Conservation (phyloP, 805 yeast genomes). For the Metschnikowia bowlesiae region DNA sequence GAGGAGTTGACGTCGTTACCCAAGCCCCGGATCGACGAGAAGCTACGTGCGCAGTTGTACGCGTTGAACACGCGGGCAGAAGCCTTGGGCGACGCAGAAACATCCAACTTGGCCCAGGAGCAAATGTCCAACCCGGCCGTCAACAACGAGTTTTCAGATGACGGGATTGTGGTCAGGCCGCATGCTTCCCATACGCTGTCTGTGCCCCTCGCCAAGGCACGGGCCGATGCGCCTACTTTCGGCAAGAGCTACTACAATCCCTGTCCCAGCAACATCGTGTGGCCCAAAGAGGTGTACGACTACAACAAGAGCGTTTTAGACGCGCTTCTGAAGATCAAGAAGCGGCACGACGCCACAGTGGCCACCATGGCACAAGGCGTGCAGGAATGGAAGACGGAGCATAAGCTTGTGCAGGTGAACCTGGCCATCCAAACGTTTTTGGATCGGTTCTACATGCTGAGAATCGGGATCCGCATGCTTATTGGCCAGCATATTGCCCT, state of each 20-base stretch:
- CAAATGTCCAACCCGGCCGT: slow-evolving; percentile 34
- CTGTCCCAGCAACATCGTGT: slow-evolving; percentile 50
- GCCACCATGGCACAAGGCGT: slow-evolving; percentile 91
- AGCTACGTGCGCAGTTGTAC: slow-evolving; percentile 34
- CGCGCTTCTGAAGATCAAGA: slow-evolving; percentile 65
- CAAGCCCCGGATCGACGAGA: slow-evolving; percentile 48
- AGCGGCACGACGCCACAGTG: slow-evolving; percentile 88
- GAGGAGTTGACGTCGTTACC: slow-evolving; percentile 70
- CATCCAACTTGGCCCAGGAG: slow-evolving; percentile 26
- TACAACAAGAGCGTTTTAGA: slow-evolving; percentile 68
- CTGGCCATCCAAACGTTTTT: slow-evolving; percentile 73
- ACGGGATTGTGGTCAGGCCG: slow-evolving; percentile 42
- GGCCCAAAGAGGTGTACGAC: slow-evolving; percentile 71
- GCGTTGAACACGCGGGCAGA: slow-evolving; percentile 9
- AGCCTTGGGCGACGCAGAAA: slow-evolving; percentile 8
- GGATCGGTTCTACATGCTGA: slow-evolving; percentile 83
- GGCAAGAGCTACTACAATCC: slow-evolving; percentile 48
- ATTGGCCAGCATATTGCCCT: slow-evolving; percentile 93
- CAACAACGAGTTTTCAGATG: slow-evolving; percentile 44
- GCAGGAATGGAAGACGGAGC: slow-evolving; percentile 73
- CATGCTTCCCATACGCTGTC: slow-evolving; percentile 10
- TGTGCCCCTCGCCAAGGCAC: slow-evolving; percentile 7
- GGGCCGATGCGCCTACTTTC: slow-evolving; percentile 33
- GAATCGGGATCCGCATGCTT: slow-evolving; percentile 89
- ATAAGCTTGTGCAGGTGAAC: slow-evolving; percentile 50